Evolutionary conservation across 2,329 filamentous ascomycete genomes (phyloP).

Genomic region (Sordariomycetes sp.): DNA sequence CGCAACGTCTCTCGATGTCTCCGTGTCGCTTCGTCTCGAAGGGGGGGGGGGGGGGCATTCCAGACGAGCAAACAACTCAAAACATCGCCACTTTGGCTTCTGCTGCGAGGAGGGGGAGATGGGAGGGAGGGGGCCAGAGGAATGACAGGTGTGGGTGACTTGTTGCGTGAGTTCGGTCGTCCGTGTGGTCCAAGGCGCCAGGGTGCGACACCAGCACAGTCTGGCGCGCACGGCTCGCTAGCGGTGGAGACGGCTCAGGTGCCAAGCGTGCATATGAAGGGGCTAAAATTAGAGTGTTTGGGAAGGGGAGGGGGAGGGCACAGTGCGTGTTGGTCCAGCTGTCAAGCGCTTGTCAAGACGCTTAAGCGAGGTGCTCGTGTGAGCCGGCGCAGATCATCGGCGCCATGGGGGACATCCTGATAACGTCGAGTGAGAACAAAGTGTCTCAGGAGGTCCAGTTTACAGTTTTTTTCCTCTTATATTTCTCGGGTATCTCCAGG

Average conservation of each 20-base stretch:
- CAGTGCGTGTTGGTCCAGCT: background rate
- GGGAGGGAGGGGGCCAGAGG: background rate
- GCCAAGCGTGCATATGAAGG: background rate
- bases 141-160: background rate
- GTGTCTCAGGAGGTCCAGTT: background rate
- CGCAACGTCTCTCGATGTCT: background rate
- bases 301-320: background rate
- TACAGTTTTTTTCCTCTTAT: background rate
- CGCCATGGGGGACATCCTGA: too few relatives aligned
- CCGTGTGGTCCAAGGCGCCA: background rate
- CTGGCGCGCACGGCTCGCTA: background rate
- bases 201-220: background rate
- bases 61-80: background rate
- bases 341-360: background rate
- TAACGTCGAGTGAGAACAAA: background rate
- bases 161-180: background rate
- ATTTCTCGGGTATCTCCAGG: conserved; percentile 1
- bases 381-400: too few relatives aligned
- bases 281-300: background rate
- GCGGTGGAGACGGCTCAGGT: background rate
- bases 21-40: background rate
- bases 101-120: background rate
- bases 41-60: background rate
- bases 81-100: background rate
- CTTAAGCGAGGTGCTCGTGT: too few relatives aligned